Base-by-base conservation (phyloP, 768 basidiomycete species). In the Xanthoconium purpureum region DNA sequence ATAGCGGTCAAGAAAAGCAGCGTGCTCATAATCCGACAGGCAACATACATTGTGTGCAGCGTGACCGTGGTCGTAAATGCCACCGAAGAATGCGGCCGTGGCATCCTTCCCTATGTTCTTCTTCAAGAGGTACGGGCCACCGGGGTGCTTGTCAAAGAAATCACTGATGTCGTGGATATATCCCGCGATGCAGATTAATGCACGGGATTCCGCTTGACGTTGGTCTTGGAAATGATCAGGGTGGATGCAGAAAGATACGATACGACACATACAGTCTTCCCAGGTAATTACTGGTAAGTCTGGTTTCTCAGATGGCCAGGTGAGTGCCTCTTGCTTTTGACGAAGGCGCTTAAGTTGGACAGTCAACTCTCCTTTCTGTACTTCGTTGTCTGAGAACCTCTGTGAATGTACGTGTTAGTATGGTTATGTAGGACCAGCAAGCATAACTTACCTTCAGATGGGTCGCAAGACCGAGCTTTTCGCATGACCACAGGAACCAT, bases 81-180 rank as follows among this genome's bases (percentile, higher is more conserved):
- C 89, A 56, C 93, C 93, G 66, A 94, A 93, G 82, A 94, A 96
- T 3, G 91, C 91, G 0, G 89, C 87, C 9, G 91, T 91, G 8
- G 89, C 91, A 63, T 96, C 93, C 71, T 87, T 90, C 50, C 92
- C 93, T 62, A 94, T 88, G 71, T 86, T 83, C 74, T 89, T 88
- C 66, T 84, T 80, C 54, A 96, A 74, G 15, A 92, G 74, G 68
- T 90, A 85, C 7, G 85, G 82, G 10, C 93, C 93, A 63, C 93
- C 93, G 8, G 93, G 93, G 70, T 96, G 93, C 65, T 94, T 89
- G 50, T 91, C 88, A 57, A 88, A 78, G 75, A 94, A 95, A 12
- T 77, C 72, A 3, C 83, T 76, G 42, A 91, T 84, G 56, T 94
- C 92, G 71, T 94, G 92, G 56, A 96, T 94, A 78, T 89, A 93